Base-by-base conservation (phyloP, 345 rosid genomes). In the Murraya paniculata region DNA sequence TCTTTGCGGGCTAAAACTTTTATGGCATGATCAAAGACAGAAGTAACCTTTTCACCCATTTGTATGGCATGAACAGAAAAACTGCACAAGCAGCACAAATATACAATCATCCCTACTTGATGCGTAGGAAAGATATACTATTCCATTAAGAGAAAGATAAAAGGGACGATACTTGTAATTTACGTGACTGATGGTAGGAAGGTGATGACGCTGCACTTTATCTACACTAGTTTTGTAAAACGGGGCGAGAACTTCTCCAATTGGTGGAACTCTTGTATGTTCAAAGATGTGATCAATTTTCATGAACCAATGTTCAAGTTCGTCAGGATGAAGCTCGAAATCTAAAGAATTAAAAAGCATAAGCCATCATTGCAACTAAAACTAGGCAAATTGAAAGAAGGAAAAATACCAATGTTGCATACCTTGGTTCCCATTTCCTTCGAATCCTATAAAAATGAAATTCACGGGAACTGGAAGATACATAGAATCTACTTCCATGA, bases 381-480 rank as follows among this genome's bases (percentile, higher is more conserved):
- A 14, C 3, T 10, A 60, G 39, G 27, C 36, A 8, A 45, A 57
- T 5, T 53, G 25, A 50, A 69, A 78, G 36, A 36, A 38, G 27
- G 22, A 8, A 76, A 28, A 28, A 1, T 13, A 48, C n/a, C 35
- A 77, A 81, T 69, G 58, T 70, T 53, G 6, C 7, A 69, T 80
- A 96, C 99, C 99, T 87, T 90, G 95, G 86, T 94, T 96, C 82
- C 99, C 99, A 79, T 90, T 90, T 45, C 99, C 98, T 72, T 96
- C 98, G 86, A 96, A 96, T 70, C 99, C 99, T 57, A 96, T 83
- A 80, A 96, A 94, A 79, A 96, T 92, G 83, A 92, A 96, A 88
- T 96, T 94, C 58, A 96, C 94, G 9, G 99, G 98, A 36, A 96
- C 89, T 0, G 98, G 99, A 70, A 94, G 91, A 82, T 92, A 88